A percentile compares a stretch with the other conserved stretches of the same genome.
phyloP scores from a whole-genome alignment of 805 yeast species.

The Scheffersomyces amazonensis region DNA sequence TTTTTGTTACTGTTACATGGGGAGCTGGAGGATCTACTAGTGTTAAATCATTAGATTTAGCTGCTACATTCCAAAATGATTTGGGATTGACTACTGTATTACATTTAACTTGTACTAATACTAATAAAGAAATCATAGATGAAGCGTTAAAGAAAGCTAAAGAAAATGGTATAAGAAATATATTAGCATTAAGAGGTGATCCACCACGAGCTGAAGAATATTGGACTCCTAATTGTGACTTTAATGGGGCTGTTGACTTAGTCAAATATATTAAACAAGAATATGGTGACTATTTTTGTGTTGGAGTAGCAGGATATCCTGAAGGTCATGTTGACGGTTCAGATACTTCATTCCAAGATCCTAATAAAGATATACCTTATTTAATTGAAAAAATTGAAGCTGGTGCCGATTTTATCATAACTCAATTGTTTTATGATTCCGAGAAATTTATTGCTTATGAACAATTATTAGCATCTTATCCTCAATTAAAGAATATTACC shows the following conservation, averaged over 20 bases:
- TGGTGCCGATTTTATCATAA: constrained; percentile 91
- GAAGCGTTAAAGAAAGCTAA: constrained; percentile 72
- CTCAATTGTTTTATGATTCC: constrained; percentile 90
- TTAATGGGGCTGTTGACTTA: constrained; percentile 79
- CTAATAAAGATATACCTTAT: constrained; percentile 68
- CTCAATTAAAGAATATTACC: constrained; percentile 46
- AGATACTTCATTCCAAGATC: constrained; percentile 61
- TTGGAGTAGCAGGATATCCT: constrained; percentile 98
- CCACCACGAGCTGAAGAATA: constrained; percentile 81
- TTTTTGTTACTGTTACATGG: constrained; percentile 94
- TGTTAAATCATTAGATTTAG: constrained; percentile 80
- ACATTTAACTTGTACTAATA: constrained; percentile 95
- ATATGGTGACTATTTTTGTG: constrained; percentile 80
- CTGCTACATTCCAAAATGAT: constrained; percentile 69
- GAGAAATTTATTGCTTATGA: constrained; percentile 71
- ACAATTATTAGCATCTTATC: constrained; percentile 39
- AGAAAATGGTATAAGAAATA: constrained; percentile 76
- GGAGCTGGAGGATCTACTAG: constrained; percentile 98
- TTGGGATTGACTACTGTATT: constrained; percentile 86
- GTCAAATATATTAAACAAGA: constrained; percentile 71
- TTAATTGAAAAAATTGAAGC: constrained; percentile 84
- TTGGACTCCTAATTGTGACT: constrained; percentile 53
- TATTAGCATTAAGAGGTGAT: constrained; percentile 93
- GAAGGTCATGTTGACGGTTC: constrained; percentile 95
- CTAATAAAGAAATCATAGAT: constrained; percentile 73